Evolutionary conservation across 805 yeast genomes (phyloP), one percentile per base, ranked within the genome.

Genomic region (Huiozyma naganishii): DNA sequence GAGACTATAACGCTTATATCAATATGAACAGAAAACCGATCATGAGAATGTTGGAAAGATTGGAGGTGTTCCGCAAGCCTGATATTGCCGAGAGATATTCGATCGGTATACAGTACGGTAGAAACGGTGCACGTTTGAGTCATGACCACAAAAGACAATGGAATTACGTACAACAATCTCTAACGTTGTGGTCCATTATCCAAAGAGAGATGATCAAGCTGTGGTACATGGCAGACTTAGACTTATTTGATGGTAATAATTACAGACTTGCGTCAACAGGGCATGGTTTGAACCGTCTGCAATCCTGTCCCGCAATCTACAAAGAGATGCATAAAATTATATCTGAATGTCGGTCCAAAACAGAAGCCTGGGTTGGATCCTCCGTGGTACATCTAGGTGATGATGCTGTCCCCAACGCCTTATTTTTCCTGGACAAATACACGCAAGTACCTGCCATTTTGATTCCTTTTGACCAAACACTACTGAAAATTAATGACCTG

Each of bases 341-440:
- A 40, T 61, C 70, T n/a, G 79, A 78, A 45, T 83, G 83, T 38
- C 84, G 83, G 54, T 59, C 66, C 29, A 69, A 70, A 40, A 75
- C 83, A 23, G 75, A 80, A 4, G 65, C 73, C 2, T 83, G 92
- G 90, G 80, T 83, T 32, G 94, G 94, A 2, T 78, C 86, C 5
- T 76, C 83, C 11, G 90, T 81, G 23, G 83, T 83, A 27, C 94
- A 83, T 61, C 56, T 84, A 12, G 94, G 92, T 36, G 94, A 83
- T 59, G 82, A 79, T 52, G 83, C 89, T 1, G 94, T 83, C 5
- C 94, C 94, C 2, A 83, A 83, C 58, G 88, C 90, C 0, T 59
- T 84, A 47, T 83, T 83, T 57, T 83, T 83, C 66, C 62, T 83
- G 42, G 92, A 83, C 61, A 83, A 84, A 58, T 83, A 83, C 57